Conservation (phyloP, 306 rosid genomes). For the Prunus persica region DNA sequence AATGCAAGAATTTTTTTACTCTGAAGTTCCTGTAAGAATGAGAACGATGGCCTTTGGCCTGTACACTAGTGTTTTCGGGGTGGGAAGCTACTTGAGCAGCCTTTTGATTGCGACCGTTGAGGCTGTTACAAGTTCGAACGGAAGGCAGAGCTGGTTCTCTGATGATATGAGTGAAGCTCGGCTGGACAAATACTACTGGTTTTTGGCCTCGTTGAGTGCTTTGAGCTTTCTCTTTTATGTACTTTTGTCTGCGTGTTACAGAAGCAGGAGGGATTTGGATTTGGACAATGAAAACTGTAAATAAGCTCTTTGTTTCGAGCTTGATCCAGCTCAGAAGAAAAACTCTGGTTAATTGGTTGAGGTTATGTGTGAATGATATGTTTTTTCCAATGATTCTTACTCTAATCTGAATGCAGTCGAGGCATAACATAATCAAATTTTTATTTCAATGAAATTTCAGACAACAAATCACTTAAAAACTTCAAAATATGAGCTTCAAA, state of each 20-base stretch:
- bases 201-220: slow-evolving; percentile 51
- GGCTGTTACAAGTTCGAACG: slow-evolving; percentile 41
- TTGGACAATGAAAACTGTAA: slow-evolving; percentile 32
- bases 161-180: slow-evolving; percentile 81
- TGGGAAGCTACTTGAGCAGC: slow-evolving; percentile 90
- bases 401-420: too few species aligned
- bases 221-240: slow-evolving; percentile 54
- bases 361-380: too few species aligned
- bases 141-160: slow-evolving; percentile 70
- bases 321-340: too few species aligned
- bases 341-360: too few species aligned
- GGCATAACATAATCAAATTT: too few species aligned
- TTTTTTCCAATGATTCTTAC: too few species aligned
- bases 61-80: slow-evolving; percentile 84
- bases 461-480: too few species aligned
- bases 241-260: slow-evolving; percentile 55
- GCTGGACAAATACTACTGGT: slow-evolving; percentile 79
- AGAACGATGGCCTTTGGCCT: slow-evolving; percentile 82
- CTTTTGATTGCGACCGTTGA: slow-evolving; percentile 65
- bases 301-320: slow-evolving; percentile 14
- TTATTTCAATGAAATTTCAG: too few species aligned
- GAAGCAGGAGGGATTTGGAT: slow-evolving; percentile 35
- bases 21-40: slow-evolving; percentile 80
- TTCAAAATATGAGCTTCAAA: too few species aligned
- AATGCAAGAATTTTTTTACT: slow-evolving; percentile 91